Percentiles rank a stretch among this genome's conserved stretches.
phyloP scores from a whole-genome alignment of 2,329 filamentous ascomycete genomes.

The Endothia cerciana region DNA sequence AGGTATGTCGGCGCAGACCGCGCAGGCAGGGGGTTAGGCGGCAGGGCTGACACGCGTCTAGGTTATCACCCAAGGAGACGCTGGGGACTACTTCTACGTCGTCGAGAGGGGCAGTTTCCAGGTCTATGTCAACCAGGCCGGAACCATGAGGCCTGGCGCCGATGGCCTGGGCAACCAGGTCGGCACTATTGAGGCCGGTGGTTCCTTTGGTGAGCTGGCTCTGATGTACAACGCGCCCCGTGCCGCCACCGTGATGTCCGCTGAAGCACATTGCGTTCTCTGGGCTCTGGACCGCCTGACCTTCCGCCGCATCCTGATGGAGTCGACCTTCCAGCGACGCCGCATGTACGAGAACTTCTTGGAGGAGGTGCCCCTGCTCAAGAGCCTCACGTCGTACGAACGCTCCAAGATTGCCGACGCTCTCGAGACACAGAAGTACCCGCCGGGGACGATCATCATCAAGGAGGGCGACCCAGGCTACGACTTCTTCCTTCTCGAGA shows the following conservation, averaged over 20 bases:
- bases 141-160: conserved; percentile 76
- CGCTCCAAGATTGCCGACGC: conserved; percentile 97
- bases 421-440: conserved; percentile 86
- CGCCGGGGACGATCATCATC: conserved; percentile 82
- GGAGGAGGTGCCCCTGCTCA: conserved; percentile 86
- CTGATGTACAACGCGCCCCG: conserved; percentile 99
- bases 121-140: conserved; percentile 82
- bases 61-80: conserved; percentile 94
- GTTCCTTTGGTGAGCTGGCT: conserved; percentile 94
- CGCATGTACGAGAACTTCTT: conserved; percentile 98
- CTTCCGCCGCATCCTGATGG: conserved; percentile 97
- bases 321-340: conserved; percentile 92
- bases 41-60: conserved; percentile 42
- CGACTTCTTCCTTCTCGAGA: conserved; percentile 89
- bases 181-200: conserved; percentile 79
- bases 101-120: conserved; percentile 91
- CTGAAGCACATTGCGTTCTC: conserved; percentile 76
- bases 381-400: conserved; percentile 86
- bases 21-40: not conserved
- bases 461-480: conserved; percentile 88
- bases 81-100: conserved; percentile 97
- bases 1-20: conserved; percentile 48
- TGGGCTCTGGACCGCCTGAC: conserved; percentile 96
- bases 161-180: conserved; percentile 86
- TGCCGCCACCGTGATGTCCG: conserved; percentile 88